These are phyloP conservation scores for Amanita subjunquillea DNA, from an alignment of 768 basidiomycete genomes.

Conservation along the genomic window DNA sequence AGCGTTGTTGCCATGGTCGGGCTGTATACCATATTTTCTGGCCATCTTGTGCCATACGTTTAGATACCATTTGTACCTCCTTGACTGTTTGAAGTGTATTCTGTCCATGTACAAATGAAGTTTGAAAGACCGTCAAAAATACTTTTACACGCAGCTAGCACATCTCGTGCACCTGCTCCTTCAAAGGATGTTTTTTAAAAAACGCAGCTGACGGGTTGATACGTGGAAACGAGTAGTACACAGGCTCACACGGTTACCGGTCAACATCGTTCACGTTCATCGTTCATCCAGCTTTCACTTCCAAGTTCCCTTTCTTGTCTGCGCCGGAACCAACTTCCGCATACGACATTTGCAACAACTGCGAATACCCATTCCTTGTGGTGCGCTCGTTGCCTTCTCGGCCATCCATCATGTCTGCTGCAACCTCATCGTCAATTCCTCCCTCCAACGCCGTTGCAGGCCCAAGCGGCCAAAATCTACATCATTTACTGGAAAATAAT, in stretches of 20 bases:
- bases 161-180: too few species aligned
- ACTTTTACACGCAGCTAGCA: too few species aligned
- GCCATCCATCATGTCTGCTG: conserved; percentile 33
- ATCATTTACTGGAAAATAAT: conserved; percentile 43
- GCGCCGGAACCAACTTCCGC: conserved; percentile 11
- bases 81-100: too few species aligned
- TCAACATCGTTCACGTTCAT: not conserved
- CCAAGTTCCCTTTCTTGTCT: conserved; percentile 22
- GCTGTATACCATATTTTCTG: not conserved
- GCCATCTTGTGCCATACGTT: not conserved
- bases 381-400: conserved; percentile 4
- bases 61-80: not conserved
- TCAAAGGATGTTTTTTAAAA: too few species aligned
- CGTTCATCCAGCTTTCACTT: conserved; percentile 9
- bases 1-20: not conserved
- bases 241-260: not conserved
- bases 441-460: conserved; percentile 32
- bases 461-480: conserved; percentile 42
- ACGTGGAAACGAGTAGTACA: not conserved
- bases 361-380: conserved; percentile 11
- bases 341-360: conserved; percentile 12
- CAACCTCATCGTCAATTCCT: conserved; percentile 36
- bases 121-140: too few species aligned
- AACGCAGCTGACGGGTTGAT: too few species aligned
- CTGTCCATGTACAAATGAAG: too few species aligned